phyloP scores from a whole-genome alignment of 768 basidiomycete species.

The Boletus edulis region DNA sequence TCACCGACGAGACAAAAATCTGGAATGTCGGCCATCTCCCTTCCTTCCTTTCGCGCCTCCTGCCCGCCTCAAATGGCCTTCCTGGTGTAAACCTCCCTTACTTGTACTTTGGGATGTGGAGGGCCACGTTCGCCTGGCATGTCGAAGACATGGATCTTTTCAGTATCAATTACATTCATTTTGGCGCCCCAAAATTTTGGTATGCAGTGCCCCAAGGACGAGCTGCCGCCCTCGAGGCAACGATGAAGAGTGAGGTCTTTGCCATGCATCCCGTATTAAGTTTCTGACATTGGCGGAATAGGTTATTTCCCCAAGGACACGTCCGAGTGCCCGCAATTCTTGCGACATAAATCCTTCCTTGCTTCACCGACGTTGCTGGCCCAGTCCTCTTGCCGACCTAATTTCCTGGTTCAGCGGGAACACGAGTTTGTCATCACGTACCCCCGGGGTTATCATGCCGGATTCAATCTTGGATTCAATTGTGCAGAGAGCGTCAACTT shows the following conservation, averaged over 20 bases:
- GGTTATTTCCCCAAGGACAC: constrained; percentile 90
- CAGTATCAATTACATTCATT: constrained; percentile 98
- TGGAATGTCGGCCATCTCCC: constrained; percentile 97
- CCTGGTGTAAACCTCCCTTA: constrained; percentile 98
- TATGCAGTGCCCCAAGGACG: constrained; percentile 92
- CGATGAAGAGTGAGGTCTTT: constrained; percentile 70
- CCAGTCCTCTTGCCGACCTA: constrained; percentile 77
- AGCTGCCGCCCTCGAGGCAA: constrained; percentile 77
- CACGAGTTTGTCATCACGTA: constrained; percentile 98
- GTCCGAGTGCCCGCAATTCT: constrained; percentile 84
- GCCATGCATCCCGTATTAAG: neutral
- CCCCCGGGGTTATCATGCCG: constrained; percentile 93
- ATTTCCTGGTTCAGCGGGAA: constrained; percentile 84
- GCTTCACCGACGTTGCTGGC: constrained; percentile 84
- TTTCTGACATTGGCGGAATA: constrained; percentile 28
- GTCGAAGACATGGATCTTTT: constrained; percentile 99
- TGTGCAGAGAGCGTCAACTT: constrained; percentile 98
- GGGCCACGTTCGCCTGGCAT: constrained; percentile 98
- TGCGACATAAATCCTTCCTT: constrained; percentile 95
- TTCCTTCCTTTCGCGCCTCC: constrained; percentile 78
- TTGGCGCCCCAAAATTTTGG: constrained; percentile 97
- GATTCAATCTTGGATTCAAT: constrained; percentile 95
- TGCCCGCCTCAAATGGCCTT: constrained; percentile 68
- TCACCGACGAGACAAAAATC: constrained; percentile 68
- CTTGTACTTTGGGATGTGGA: constrained; percentile 99